These are phyloP conservation scores for Kodamaea hsintzibuensis DNA, from an alignment of 805 yeast species.

Conservation along the genomic window DNA sequence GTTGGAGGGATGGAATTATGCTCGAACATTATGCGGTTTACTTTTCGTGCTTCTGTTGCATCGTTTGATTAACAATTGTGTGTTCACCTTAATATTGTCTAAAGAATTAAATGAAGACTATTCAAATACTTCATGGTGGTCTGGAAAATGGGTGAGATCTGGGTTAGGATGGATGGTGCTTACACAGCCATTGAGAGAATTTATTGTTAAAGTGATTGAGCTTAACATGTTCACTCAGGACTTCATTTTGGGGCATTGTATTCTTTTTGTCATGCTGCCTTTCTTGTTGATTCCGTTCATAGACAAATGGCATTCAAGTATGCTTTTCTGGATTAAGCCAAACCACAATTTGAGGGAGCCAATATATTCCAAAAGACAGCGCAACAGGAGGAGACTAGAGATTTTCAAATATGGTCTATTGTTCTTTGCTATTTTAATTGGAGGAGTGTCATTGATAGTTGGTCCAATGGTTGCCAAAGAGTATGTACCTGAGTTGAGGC, in stretches of 20 bases:
- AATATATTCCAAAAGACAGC: constrained; percentile 41
- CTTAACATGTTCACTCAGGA: constrained; percentile 49
- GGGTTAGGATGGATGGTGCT: constrained; percentile 38
- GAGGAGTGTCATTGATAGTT: constrained; percentile 43
- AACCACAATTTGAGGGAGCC: constrained; percentile 35
- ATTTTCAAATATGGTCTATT: constrained; percentile 48
- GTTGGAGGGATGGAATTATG: constrained; percentile 44
- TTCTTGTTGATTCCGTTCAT: constrained; percentile 45
- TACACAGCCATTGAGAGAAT: constrained; percentile 50
- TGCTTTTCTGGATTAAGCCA: constrained; percentile 52
- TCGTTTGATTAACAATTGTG: constrained; percentile 31
- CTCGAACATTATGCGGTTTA: constrained; percentile 40
- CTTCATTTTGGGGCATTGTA: constrained; percentile 44
- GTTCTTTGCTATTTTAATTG: constrained; percentile 41
- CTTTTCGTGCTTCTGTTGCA: constrained; percentile 41
- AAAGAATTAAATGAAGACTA: constrained; percentile 44
- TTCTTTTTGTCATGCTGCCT: constrained; percentile 42
- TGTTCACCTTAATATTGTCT: constrained; percentile 34
- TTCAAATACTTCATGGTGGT: constrained; percentile 54
- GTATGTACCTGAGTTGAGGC: constrained; percentile 6
- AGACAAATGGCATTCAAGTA: constrained; percentile 49
- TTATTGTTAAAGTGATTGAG: constrained; percentile 46
- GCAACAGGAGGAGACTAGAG: constrained; percentile 23
- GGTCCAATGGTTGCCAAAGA: constrained; percentile 47
- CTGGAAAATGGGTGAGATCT: constrained; percentile 48